phyloP scores from a whole-genome alignment of 1,284 basidiomycete species.

The Cutaneotrichosporon sp. region DNA sequence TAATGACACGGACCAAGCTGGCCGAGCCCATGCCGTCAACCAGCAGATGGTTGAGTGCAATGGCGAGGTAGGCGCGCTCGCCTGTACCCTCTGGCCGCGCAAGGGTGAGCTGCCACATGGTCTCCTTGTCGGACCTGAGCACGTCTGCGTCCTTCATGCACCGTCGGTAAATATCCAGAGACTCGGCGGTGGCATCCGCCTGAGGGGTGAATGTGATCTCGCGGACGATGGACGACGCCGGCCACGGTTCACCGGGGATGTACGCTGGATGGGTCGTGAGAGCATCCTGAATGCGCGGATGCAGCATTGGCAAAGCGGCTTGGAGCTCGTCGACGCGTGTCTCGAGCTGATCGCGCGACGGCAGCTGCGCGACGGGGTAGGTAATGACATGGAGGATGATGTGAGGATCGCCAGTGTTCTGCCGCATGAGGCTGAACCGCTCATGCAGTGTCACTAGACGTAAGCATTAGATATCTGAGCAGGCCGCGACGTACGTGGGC shows the following conservation, averaged over 20 bases:
- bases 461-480: background rate
- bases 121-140: background rate
- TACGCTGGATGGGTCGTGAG: constrained; percentile 13
- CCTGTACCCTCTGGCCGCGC: background rate
- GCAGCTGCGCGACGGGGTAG: constrained; percentile 20
- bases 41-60: constrained; percentile 9
- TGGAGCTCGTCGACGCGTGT: constrained; percentile 27
- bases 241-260: constrained; percentile 1
- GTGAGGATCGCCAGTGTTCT: constrained; percentile 24
- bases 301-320: constrained; percentile 28
- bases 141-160: background rate
- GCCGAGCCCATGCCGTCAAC: constrained; percentile 8
- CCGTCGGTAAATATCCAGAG: background rate
- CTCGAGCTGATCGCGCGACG: constrained; percentile 14
- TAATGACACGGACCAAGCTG: constrained; percentile 4
- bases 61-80: constrained; percentile 27
- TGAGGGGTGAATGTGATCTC: background rate
- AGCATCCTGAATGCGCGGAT: constrained; percentile 12
- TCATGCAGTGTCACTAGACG: constrained; percentile 27
- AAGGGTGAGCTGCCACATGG: constrained; percentile 9
- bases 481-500: background rate
- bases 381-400: constrained; percentile 20
- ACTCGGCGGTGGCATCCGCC: background rate
- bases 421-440: constrained; percentile 27
- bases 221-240: background rate